phyloP scores from a whole-genome alignment of 352 stramenopile species.

The Pelagophyceae sp. region DNA sequence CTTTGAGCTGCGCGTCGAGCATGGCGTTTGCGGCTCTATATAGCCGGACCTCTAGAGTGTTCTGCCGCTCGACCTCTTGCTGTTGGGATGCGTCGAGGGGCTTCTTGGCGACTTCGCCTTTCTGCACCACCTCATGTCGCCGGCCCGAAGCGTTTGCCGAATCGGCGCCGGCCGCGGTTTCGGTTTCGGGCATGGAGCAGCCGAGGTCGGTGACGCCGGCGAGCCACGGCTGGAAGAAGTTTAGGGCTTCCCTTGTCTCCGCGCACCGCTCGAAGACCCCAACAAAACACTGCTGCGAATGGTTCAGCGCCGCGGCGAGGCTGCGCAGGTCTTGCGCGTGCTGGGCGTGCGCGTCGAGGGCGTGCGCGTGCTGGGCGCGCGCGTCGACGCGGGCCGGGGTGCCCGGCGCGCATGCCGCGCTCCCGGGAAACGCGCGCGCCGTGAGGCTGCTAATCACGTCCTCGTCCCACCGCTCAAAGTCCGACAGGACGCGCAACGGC shows the following conservation, averaged over 20 bases:
- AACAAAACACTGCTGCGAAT: background rate
- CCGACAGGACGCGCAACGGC: background rate
- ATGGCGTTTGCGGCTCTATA: background rate
- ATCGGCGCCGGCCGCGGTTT: no score
- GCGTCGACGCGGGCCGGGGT: no score
- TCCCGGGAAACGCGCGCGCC: no score
- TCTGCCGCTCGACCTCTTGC: background rate
- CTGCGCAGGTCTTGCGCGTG: no score
- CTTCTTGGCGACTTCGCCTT: background rate
- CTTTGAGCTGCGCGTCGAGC: slow-evolving; percentile 4
- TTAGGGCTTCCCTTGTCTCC: background rate
- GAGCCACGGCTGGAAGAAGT: background rate
- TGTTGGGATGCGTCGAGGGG: background rate
- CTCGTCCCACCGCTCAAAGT: background rate
- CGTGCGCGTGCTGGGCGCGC: no score
- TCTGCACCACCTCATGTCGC: background rate
- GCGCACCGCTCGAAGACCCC: background rate
- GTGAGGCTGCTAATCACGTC: background rate
- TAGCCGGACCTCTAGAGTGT: background rate
- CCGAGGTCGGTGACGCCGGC: background rate
- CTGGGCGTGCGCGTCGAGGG: background rate
- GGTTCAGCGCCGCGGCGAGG: no score
- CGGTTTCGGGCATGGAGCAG: no score
- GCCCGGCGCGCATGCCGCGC: no score
- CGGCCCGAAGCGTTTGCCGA: no score